Percentiles rank a stretch among this genome's conserved stretches.
Evolutionary conservation across 441 rosid species (phyloP).

Genomic region (Adansonia madagascariensis): DNA sequence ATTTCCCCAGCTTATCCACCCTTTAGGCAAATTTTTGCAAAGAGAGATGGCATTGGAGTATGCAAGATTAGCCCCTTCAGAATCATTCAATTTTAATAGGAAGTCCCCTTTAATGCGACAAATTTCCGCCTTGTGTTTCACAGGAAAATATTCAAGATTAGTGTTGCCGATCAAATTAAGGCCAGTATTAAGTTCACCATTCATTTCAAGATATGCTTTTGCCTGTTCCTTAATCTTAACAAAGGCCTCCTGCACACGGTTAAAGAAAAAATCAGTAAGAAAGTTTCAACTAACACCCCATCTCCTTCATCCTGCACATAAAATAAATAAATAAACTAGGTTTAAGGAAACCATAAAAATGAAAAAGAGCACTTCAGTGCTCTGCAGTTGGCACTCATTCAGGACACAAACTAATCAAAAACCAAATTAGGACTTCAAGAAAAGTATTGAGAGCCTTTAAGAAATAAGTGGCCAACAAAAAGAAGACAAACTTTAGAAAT

Average conservation of each 20-base stretch:
- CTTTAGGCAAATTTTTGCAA: constrained; percentile 90
- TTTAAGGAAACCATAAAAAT: not conserved
- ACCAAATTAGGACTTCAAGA: not conserved
- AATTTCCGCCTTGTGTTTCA: constrained; percentile 88
- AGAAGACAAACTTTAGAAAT: not conserved
- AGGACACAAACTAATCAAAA: not conserved
- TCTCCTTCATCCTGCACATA: not conserved
- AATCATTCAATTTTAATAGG: constrained; percentile 67
- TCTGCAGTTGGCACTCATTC: constrained; percentile 2
- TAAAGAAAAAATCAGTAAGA: constrained; percentile 32
- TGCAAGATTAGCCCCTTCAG: constrained; percentile 83
- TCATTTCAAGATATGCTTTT: constrained; percentile 85
- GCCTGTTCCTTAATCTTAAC: constrained; percentile 98
- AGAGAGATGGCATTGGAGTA: constrained; percentile 89
- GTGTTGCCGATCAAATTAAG: constrained; percentile 84
- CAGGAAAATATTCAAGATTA: constrained; percentile 86
- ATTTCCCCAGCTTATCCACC: constrained; percentile 99
- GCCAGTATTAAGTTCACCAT: constrained; percentile 82
- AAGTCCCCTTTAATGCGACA: constrained; percentile 91
- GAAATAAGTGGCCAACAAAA: not conserved
- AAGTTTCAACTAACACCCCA: constrained; percentile 20
- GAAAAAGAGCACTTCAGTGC: not conserved
- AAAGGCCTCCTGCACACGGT: constrained; percentile 82
- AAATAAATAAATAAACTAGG: not conserved
- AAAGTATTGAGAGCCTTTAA: not conserved